Evolutionary conservation across 2,329 filamentous ascomycete species (phyloP).

Genomic region (Thielaviopsis musarum): DNA sequence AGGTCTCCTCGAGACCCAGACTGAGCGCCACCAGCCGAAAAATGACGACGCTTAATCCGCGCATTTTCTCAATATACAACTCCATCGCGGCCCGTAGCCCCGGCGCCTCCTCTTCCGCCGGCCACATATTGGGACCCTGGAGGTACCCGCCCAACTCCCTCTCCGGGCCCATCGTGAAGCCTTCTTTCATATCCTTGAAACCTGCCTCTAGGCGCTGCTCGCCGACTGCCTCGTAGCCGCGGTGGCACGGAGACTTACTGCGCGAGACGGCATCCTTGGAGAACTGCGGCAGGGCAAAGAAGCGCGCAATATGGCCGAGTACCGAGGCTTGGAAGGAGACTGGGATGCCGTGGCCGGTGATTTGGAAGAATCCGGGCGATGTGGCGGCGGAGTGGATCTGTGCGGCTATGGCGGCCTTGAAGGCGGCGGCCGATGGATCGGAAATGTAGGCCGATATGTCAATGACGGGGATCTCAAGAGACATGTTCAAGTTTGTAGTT

Average conservation of each 20-base stretch:
- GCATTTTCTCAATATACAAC: background rate
- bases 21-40: background rate
- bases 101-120: background rate
- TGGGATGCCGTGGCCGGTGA: background rate
- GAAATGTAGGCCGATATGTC: background rate
- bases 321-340: background rate
- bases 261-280: background rate
- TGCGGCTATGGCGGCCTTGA: background rate
- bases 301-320: background rate
- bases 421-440: background rate
- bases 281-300: background rate
- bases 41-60: background rate
- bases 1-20: background rate
- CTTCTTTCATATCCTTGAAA: background rate
- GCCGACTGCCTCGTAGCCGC: background rate
- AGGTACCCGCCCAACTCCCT: background rate
- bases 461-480: background rate
- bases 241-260: background rate
- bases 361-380: background rate
- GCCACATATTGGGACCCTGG: background rate
- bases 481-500: background rate
- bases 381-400: background rate
- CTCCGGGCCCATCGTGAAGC: background rate
- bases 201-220: background rate
- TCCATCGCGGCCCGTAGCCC: background rate